Evolutionary conservation across 2,329 filamentous ascomycete genomes (phyloP).

Genomic region (Ceratocystis papillata): DNA sequence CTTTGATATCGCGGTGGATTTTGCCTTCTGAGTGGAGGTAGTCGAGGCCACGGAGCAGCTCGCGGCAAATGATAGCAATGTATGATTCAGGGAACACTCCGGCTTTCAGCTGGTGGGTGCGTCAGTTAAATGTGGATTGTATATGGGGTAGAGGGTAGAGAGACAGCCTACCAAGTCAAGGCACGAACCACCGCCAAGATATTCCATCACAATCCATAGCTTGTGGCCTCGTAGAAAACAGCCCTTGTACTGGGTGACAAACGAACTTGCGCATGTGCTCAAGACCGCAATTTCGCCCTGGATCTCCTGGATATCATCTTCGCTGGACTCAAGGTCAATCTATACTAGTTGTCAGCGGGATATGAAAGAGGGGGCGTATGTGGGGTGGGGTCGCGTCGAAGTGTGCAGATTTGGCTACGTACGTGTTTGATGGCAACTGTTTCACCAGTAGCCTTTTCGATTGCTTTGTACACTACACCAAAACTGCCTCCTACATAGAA

Average conservation of each 20-base stretch:
- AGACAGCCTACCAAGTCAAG: slow-evolving; percentile 62
- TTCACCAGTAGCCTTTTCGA: slow-evolving; percentile 80
- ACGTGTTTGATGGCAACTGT: slow-evolving; percentile 96
- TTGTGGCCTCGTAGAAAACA: slow-evolving; percentile 95
- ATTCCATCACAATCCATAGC: slow-evolving; percentile 99
- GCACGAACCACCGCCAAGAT: slow-evolving; percentile 86
- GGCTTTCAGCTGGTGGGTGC: slow-evolving; percentile 61
- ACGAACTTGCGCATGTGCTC: slow-evolving; percentile 86
- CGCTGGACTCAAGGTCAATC: slow-evolving; percentile 98
- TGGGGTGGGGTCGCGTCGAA: not conserved
- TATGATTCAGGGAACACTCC: slow-evolving; percentile 79
- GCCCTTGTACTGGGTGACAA: slow-evolving; percentile 90
- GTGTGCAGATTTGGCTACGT: slow-evolving; percentile 32
- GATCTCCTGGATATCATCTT: slow-evolving; percentile 96
- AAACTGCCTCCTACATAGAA: slow-evolving; percentile 69
- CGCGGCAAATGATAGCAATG: slow-evolving; percentile 87
- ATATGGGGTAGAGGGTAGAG: not conserved
- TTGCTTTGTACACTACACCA: slow-evolving; percentile 91
- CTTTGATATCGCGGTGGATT: slow-evolving; percentile 94
- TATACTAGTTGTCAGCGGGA: slow-evolving; percentile 32
- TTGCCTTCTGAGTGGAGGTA: slow-evolving; percentile 92
- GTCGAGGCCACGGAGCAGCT: slow-evolving; percentile 78
- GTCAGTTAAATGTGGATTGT: slow-evolving; percentile 23
- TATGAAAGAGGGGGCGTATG: not conserved
- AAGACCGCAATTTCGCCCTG: slow-evolving; percentile 94